Evolutionary conservation across 768 basidiomycete genomes (phyloP).

Genomic region (Thelephora ganbajun): DNA sequence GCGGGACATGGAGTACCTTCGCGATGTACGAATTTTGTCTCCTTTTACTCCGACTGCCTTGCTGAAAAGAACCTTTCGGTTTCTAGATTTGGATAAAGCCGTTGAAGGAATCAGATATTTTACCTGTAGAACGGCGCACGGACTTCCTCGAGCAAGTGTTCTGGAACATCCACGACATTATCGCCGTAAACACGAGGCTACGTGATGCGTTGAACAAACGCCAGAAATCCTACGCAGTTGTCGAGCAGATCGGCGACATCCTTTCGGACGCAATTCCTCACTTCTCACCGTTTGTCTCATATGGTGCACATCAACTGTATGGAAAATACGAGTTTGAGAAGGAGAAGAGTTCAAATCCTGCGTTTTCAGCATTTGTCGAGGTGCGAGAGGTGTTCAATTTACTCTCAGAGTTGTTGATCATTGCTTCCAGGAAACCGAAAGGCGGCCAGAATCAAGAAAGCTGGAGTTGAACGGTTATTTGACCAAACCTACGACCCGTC

Average conservation of each 20-base stretch:
- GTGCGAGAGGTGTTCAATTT: constrained; percentile 27
- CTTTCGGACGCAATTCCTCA: constrained; percentile 75
- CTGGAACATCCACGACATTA: constrained; percentile 94
- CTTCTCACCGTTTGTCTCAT: constrained; percentile 87
- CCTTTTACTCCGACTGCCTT: not conserved
- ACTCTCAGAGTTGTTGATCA: not conserved
- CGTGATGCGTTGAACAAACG: constrained; percentile 89
- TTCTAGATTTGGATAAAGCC: constrained; percentile 80
- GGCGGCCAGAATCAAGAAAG: constrained; percentile 88
- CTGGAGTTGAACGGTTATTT: constrained; percentile 95
- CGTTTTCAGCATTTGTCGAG: constrained; percentile 92
- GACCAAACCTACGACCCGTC: constrained; percentile 93
- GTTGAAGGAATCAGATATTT: constrained; percentile 61
- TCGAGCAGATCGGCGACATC: constrained; percentile 85
- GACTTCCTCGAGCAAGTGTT: constrained; percentile 92
- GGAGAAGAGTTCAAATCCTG: constrained; percentile 74
- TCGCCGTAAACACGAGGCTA: constrained; percentile 81
- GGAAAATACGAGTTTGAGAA: constrained; percentile 99
- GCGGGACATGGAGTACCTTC: constrained; percentile 92
- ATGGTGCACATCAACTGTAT: constrained; percentile 93
- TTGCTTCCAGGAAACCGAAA: constrained; percentile 60
- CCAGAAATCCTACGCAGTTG: constrained; percentile 89
- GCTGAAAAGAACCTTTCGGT: constrained; percentile 1
- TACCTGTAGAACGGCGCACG: constrained; percentile 60
- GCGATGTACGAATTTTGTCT: constrained; percentile 50